Percentiles rank a stretch among this genome's conserved stretches.
These are phyloP conservation scores for Sporothrix inflata DNA, from an alignment of 2,329 filamentous ascomycete species.

Conservation along the genomic window DNA sequence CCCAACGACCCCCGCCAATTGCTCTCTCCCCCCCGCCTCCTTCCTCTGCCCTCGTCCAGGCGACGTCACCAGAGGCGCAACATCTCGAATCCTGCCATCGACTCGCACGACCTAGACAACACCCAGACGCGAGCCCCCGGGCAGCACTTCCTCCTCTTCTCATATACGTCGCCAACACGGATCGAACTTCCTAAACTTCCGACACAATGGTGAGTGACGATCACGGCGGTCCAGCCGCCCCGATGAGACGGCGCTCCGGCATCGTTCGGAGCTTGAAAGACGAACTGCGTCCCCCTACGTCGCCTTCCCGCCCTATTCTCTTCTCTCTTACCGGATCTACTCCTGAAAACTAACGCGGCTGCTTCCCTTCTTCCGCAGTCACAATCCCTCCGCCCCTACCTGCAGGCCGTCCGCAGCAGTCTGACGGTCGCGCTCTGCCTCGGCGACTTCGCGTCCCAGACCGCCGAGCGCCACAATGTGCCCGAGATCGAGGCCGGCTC, in stretches of 20 bases:
- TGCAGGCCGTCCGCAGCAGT: constrained; percentile 92
- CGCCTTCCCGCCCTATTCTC: not conserved
- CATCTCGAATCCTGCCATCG: not conserved
- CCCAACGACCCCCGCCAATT: constrained; percentile 1
- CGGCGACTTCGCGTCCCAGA: constrained; percentile 97
- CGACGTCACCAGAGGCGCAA: constrained; percentile 17
- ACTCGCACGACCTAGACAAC: not conserved
- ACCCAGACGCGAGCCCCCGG: not conserved
- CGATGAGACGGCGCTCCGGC: not conserved
- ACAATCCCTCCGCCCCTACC: constrained; percentile 94
- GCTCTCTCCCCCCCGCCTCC: not conserved
- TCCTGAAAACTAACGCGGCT: not conserved
- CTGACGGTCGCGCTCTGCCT: constrained; percentile 91
- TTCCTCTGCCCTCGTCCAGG: not conserved
- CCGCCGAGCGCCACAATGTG: constrained; percentile 95
- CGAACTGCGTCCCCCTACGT: not conserved
- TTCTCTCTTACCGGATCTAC: not conserved
- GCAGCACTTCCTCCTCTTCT: not conserved
- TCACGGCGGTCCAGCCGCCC: not conserved
- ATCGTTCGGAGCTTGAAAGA: not conserved
- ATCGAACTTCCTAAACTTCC: not conserved
- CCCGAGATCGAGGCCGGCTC: constrained; percentile 93
- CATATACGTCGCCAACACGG: not conserved
- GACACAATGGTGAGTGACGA: constrained; percentile 18
- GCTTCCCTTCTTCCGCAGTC: constrained; percentile 58